Evolutionary conservation across 2,329 filamentous ascomycete species (phyloP).

Genomic region (Neofusicoccum umdonicola): DNA sequence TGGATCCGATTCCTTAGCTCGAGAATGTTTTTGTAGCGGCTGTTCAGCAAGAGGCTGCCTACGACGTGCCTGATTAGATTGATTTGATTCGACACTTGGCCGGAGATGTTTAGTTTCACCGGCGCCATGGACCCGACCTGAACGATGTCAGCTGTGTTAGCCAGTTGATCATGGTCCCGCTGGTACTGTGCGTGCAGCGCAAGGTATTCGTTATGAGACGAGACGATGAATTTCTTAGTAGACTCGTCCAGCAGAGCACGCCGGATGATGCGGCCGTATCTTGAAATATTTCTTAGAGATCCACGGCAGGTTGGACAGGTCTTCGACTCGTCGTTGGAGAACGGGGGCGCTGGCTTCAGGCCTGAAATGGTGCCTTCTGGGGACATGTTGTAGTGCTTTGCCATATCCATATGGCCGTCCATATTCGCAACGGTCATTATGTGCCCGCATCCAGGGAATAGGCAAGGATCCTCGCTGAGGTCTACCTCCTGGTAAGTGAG

Average conservation of each 20-base stretch:
- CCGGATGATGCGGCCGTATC: conserved; percentile 63
- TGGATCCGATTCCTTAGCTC: conserved; percentile 23
- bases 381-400: conserved; percentile 48
- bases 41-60: not conserved
- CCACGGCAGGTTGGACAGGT: conserved; percentile 61
- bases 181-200: conserved; percentile 8
- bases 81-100: not conserved
- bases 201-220: conserved; percentile 45
- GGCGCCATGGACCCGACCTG: not conserved
- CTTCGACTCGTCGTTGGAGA: conserved; percentile 43
- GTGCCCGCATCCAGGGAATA: conserved; percentile 64
- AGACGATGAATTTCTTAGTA: conserved; percentile 63
- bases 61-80: not conserved
- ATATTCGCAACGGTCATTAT: conserved; percentile 59
- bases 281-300: conserved; percentile 54
- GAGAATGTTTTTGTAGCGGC: conserved; percentile 20
- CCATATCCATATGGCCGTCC: conserved; percentile 60
- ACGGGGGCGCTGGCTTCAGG: conserved; percentile 27
- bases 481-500: conserved; percentile 57
- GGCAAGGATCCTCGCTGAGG: conserved; percentile 58
- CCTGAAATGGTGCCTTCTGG: conserved; percentile 32
- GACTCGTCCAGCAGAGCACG: conserved; percentile 61
- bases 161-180: conserved; percentile 17
- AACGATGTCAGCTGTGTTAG: conserved; percentile 15
- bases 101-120: not conserved